Evolutionary conservation across 192 early-diverging fungal genomes (phyloP), one percentile per base, ranked within the genome.

Genomic region (Kickxella alabastrina): DNA sequence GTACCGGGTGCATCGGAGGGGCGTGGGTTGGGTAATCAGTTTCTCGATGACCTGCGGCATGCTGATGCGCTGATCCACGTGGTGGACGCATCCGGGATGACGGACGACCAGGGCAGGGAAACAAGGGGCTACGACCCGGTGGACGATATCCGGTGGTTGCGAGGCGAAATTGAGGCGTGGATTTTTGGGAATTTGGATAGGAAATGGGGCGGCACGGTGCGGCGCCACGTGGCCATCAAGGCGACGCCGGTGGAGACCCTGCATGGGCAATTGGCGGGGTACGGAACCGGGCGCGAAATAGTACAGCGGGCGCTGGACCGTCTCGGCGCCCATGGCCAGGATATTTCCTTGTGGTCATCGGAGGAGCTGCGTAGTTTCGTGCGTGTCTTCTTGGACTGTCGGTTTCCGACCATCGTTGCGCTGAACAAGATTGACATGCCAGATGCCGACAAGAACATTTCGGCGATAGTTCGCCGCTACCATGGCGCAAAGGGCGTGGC

Each of bases 401-500:
- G 89, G 9, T 92, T 92, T 51, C 90, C 90, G 10, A 92, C 89
- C 0, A 57, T 92, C 37, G 81, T 92, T 29, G 87, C 89, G 3
- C 68, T 92, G 25, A 92, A 92, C 75, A 92, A 92, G 49, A 90
- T 92, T 32, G 90, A 92, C 52, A 78, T 89, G 54, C 82, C 90
- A 1, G 90, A 91, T 36, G 70, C 86, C 1, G 89, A 87, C 62
- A 87, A 87, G 60, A 90, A 91, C 59, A 89, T 92, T 44, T 80
- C 85, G 18, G 74, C 82, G 24, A 90, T 92, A 25, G 75, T 83
- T 57, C 59, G 84, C 10, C 85, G 87, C 57, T 92, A 91, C 50
- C 28, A 41, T 17, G 23, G 51, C 18, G 34, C 28, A 24, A 26
- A 35, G 9, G 42, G 43, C 41, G 17, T 12, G 0, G 10, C 13